phyloP scores from a whole-genome alignment of 2,329 filamentous ascomycete species.

The Hortaea sp. region DNA sequence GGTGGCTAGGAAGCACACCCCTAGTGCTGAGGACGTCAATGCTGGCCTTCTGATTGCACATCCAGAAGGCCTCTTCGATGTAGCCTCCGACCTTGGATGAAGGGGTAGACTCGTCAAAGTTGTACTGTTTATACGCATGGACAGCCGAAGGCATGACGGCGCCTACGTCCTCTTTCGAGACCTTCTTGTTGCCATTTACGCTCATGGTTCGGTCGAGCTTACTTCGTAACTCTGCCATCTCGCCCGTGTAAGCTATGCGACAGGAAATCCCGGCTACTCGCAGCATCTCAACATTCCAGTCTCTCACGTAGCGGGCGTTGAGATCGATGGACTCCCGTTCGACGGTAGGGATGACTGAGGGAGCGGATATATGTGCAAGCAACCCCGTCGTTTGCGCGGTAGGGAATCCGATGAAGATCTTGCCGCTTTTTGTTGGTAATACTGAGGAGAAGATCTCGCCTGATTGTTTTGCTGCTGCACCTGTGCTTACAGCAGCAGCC shows the following conservation, averaged over 20 bases:
- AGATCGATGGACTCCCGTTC: slow-evolving; percentile 95
- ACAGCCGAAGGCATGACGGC: slow-evolving; percentile 67
- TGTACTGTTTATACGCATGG: slow-evolving; percentile 79
- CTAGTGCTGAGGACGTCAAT: slow-evolving; percentile 84
- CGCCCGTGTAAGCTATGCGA: slow-evolving; percentile 74
- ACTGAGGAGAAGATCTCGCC: slow-evolving; percentile 84
- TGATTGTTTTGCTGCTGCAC: slow-evolving; percentile 43
- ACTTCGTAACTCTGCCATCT: slow-evolving; percentile 67
- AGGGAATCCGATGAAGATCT: slow-evolving; percentile 94
- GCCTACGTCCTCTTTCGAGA: slow-evolving; percentile 54
- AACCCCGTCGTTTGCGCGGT: slow-evolving; percentile 94
- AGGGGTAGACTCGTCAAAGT: slow-evolving; percentile 81
- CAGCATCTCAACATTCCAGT: slow-evolving; percentile 92
- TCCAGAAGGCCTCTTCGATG: slow-evolving; percentile 96
- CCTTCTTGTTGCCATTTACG: slow-evolving; percentile 28
- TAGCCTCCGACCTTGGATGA: slow-evolving; percentile 72
- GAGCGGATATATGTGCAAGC: slow-evolving; percentile 87
- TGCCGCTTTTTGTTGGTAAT: slow-evolving; percentile 75
- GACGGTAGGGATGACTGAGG: slow-evolving; percentile 92
- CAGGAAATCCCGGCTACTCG: slow-evolving; percentile 83
- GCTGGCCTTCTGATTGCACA: slow-evolving; percentile 66
- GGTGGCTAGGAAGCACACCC: slow-evolving; percentile 73
- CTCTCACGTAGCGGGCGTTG: slow-evolving; percentile 87
- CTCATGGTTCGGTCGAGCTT: slow-evolving; percentile 32
- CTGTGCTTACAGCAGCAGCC: slow-evolving; percentile 52